Evolutionary conservation across 73 alveolate species (phyloP).

Genomic region (Tetrahymena elliotti): DNA sequence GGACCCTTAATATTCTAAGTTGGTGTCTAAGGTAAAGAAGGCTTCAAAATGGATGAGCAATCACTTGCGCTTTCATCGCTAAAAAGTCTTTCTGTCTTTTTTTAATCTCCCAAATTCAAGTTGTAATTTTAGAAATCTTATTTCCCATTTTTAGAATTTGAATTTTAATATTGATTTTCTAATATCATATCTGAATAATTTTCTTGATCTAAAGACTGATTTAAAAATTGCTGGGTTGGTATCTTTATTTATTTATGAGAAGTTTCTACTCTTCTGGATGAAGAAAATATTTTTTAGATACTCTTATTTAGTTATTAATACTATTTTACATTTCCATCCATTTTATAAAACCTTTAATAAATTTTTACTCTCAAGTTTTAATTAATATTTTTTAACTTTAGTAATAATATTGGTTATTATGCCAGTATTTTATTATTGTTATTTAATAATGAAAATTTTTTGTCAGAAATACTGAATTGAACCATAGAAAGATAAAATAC

Average conservation of each 20-base stretch:
- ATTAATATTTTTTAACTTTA: too few species aligned
- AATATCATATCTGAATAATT: too few species aligned
- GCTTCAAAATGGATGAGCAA: neutral
- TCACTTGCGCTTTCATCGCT: neutral
- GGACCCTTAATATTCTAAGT: neutral
- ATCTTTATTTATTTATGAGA: too few species aligned
- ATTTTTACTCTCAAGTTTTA: neutral
- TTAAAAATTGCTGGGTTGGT: neutral
- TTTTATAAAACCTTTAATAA: neutral
- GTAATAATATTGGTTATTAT: neutral
- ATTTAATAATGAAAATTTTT: too few species aligned
- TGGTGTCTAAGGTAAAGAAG: neutral
- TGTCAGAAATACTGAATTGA: neutral
- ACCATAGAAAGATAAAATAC: neutral
- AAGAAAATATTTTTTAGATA: neutral
- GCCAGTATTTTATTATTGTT: neutral
- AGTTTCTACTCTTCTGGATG: neutral
- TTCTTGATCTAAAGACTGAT: neutral
- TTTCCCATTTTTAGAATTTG: neutral
- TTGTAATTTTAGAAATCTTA: neutral
- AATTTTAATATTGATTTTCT: neutral
- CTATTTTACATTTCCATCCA: neutral
- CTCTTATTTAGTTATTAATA: neutral
- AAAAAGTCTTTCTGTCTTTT: neutral
- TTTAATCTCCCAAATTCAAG: neutral